Evolutionary conservation across 176 grass and related monocot genomes (phyloP), one percentile per base, ranked within the genome.

Genomic region (Hordeum vulgare): DNA sequence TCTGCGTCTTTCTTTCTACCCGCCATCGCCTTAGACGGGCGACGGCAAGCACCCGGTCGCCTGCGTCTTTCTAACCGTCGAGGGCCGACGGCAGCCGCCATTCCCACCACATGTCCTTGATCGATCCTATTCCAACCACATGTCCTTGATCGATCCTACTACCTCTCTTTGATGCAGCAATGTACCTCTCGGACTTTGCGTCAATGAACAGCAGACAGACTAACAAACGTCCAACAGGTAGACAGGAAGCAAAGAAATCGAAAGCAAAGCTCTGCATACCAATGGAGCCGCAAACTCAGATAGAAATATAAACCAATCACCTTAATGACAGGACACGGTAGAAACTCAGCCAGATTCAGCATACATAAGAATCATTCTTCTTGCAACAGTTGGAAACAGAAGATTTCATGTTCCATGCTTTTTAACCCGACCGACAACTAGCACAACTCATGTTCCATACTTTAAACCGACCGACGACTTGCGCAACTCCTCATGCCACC

Each of bases 1-100:
- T 83, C 40, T 95, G 72, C 77, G 66, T 92, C 5, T 36, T 36
- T 36, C 35, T 36, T n/a, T n/a, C n/a, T n/a, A n/a, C n/a, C n/a
- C n/a, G n/a, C n/a, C n/a, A n/a, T n/a, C n/a, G n/a, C n/a, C n/a
- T n/a, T n/a, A n/a, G n/a, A n/a, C n/a, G n/a, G n/a, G n/a, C n/a
- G n/a, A n/a, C n/a, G n/a, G 64, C 10, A 71, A 86, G 29, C 90
- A 90, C 68, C 93, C 90, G 11, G 85, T 76, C 73, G 90, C 85
- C 40, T 95, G 72, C 77, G 66, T 92, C 5, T 36, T 36, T 36
- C 35, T 36, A 36, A 36, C 75, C 37, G 78, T 86, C 58, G 90
- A 90, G 49, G 83, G 90, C 89, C 49, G 83, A 92, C 66, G 61
- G 45, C 83, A 81, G 40, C 49, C 49, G 49, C 49, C 49, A 53